Base-by-base conservation (phyloP, 495 filamentous ascomycete species). In the Xylaria cubensis region DNA sequence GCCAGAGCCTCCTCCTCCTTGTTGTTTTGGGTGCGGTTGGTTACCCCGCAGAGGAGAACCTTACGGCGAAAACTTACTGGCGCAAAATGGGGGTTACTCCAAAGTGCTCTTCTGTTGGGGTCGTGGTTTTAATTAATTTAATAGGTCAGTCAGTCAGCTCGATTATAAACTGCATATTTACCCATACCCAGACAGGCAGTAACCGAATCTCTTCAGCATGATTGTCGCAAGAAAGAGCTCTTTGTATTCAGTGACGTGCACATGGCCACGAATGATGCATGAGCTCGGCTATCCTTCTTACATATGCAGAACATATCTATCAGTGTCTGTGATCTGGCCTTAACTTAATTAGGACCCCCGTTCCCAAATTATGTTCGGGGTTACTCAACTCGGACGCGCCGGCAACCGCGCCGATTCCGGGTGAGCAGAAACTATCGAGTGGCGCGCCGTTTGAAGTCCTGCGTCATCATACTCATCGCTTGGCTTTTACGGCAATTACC, bases 321-420 rank as follows among this genome's bases (percentile, higher is more conserved):
- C 66, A 26, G 13, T 39, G 0, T 63, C n/a, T 42, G 12, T 70
- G 12, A 44, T 9, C 67, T 29, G 51, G 34, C 41, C 41, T 55
- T 61, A 51, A 39, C 70, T 67, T 26, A 41, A 66, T 67, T 72
- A 21, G 70, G 70, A 46, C n/a, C 62, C 51, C 70, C 61, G 70
- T 41, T 46, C 53, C 12, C 3, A 34, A 65, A 64, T 26, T 17
- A 34, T 4, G 42, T n/a, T 72, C 70, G 70, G 70, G 51, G 50
- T 72, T 72, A 59, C 70, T 72, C 51, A 72, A 72, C 70, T 72
- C 63, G 70, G 70, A 48, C 51, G 70, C 42, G 53, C 70, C 70
- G 70, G 70, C 9, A 12, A 59, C 24, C 64, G n/a, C 53, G 26
- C 67, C 67, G 67, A 69, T 61, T 36, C 65, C 50, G 12, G 21